Conservation (phyloP, 2,329 filamentous ascomycete species). For the Phyllosticta ampelicida region DNA sequence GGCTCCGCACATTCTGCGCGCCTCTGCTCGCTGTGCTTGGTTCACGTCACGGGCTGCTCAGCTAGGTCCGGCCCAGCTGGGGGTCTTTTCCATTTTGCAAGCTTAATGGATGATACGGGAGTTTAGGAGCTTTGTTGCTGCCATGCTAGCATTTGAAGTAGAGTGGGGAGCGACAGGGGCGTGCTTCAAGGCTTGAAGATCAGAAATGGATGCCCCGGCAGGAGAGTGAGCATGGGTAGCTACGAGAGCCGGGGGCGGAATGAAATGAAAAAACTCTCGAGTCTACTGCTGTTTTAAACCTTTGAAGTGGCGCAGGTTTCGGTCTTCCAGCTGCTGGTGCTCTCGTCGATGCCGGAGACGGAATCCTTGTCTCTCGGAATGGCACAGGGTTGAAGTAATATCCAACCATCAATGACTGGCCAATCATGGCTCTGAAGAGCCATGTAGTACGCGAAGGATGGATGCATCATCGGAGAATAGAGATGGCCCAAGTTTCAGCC, state of each 20-base stretch:
- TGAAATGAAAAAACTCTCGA: background rate
- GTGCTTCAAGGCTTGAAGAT: background rate
- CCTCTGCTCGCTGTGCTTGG: background rate
- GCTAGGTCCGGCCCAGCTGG: background rate
- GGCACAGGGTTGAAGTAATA: too few species aligned
- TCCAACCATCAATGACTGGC: too few species aligned
- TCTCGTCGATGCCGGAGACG: too few species aligned
- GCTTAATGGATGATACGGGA: conserved; percentile 1
- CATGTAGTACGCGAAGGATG: background rate
- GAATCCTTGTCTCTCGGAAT: too few species aligned
- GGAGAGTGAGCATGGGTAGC: background rate
- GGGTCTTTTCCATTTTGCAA: background rate
- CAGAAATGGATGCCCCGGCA: background rate
- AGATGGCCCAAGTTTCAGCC: conserved; percentile 2
- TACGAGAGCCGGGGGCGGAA: background rate
- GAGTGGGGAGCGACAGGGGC: background rate
- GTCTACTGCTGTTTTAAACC: background rate
- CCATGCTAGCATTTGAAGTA: background rate
- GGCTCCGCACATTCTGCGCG: background rate
- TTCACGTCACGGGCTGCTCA: background rate
- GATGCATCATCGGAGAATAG: background rate
- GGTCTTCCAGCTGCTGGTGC: too few species aligned
- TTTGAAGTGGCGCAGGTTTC: background rate
- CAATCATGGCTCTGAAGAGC: too few species aligned
- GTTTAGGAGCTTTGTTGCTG: background rate